Evolutionary conservation across 2,329 filamentous ascomycete species (phyloP), one percentile per base, ranked within the genome.

Genomic region (Cercospora sesami): DNA sequence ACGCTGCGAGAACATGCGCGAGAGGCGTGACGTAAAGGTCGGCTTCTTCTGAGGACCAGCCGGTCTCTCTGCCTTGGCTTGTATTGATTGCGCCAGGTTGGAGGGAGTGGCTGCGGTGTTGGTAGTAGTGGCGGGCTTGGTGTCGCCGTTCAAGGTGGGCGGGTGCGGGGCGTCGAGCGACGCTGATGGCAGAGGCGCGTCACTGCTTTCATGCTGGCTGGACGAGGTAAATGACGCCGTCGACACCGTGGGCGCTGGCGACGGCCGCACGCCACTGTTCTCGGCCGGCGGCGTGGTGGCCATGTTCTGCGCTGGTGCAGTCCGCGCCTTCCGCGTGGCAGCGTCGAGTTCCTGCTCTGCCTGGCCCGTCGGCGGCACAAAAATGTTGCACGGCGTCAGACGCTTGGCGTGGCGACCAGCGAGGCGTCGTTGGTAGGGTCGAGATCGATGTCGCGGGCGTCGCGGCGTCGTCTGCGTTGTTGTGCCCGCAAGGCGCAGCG

Each of bases 201-300:
- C 61, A 45, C 68, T 66, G 65, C 67, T 62, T 18, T 63, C 61
- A 12, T 65, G 66, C 63, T 74, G 71, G 42, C 55, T 69, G 36
- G 78, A 64, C 8, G 62, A 82, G 68, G 81, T 81, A 30, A 79
- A 75, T 31, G 82, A 83, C 70, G 79, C 75, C 68, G 81, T 82
- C 66, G 81, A 70, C 28, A 67, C 65, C 6, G 66, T 65, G 23
- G 68, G 79, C 67, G 78, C 79, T 71, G 82, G 81, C 70, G 81
- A 66, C 14, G 69, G 66, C 12, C 57, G 62, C 42, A 26, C 55
- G 30, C 65, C 63, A n/a, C 60, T 63, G 45, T 23, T 26, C 18
- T 23, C 45, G 62, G 57, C 23, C 61, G 69, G 63, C 53, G 68
- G 60, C 63, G 69, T 63, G 26, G 68, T 42, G 30, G 70, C 68